These are phyloP conservation scores for Globisporangium heterothallicum DNA, from an alignment of 352 stramenopile species.

Conservation along the genomic window DNA sequence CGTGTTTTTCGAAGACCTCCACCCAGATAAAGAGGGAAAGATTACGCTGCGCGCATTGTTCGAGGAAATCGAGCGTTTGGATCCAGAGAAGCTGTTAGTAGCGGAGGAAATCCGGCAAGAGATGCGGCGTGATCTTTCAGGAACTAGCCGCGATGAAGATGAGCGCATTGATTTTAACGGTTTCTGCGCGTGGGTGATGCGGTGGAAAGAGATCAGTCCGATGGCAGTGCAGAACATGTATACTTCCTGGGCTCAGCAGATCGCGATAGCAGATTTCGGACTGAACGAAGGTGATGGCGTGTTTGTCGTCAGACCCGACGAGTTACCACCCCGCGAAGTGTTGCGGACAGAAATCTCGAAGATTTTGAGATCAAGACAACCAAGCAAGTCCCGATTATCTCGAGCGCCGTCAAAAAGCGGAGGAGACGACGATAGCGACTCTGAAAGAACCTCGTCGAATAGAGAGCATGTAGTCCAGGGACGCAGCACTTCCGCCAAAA, in stretches of 20 bases:
- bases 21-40: slow-evolving; percentile 39
- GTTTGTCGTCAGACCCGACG: slow-evolving; percentile 55
- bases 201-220: slow-evolving; percentile 69
- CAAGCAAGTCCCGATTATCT: slow-evolving; percentile 1
- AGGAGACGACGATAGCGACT: slow-evolving; percentile 4
- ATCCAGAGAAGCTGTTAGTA: slow-evolving; percentile 41
- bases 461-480: background rate
- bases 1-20: slow-evolving; percentile 69
- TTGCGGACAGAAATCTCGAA: slow-evolving; percentile 22
- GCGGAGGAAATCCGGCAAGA: slow-evolving; percentile 36
- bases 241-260: slow-evolving; percentile 65
- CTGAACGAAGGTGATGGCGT: slow-evolving; percentile 65
- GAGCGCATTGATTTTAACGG: slow-evolving; percentile 60
- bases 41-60: slow-evolving; percentile 49
- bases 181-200: slow-evolving; percentile 78
- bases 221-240: slow-evolving; percentile 66
- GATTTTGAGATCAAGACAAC: slow-evolving; percentile 11
- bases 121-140: slow-evolving; percentile 36
- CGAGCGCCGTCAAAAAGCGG: background rate
- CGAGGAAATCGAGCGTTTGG: slow-evolving; percentile 58
- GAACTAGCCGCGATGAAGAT: slow-evolving; percentile 9
- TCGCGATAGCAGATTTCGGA: slow-evolving; percentile 66
- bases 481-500: background rate
- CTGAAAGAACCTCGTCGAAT: background rate
- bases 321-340: slow-evolving; percentile 22